These are phyloP conservation scores for Colletotrichum brevisporum DNA, from an alignment of 2,329 filamentous ascomycete genomes.

Conservation along the genomic window DNA sequence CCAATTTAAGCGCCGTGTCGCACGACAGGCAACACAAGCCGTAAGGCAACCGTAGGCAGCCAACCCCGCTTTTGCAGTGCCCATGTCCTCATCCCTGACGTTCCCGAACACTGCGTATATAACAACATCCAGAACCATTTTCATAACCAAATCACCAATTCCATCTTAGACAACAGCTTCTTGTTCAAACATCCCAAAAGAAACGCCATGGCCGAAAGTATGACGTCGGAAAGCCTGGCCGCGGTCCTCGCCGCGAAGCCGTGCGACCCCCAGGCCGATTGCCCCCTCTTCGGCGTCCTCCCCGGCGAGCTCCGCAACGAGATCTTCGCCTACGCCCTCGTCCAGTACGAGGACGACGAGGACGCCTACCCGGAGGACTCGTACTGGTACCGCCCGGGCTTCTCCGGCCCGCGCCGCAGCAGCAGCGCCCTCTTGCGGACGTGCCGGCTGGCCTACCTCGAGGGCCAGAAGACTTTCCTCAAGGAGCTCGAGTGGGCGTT, in stretches of 20 bases:
- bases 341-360: constrained; percentile 53
- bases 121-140: neutral
- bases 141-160: neutral
- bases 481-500: constrained; percentile 30
- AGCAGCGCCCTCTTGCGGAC: constrained; percentile 57
- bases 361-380: constrained; percentile 48
- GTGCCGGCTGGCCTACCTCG: constrained; percentile 49
- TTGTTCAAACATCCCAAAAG: neutral
- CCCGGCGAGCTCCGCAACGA: constrained; percentile 64
- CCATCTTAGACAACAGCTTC: no score
- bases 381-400: constrained; percentile 58
- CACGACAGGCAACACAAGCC: neutral
- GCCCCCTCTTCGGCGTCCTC: constrained; percentile 52
- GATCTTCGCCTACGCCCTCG: constrained; percentile 60
- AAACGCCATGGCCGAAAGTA: neutral
- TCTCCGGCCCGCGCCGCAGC: constrained; percentile 53
- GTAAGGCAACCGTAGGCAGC: constrained; percentile 20
- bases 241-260: neutral
- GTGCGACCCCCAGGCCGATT: constrained; percentile 1
- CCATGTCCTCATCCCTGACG: neutral
- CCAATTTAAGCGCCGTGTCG: neutral
- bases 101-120: neutral
- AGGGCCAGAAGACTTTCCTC: constrained; percentile 29
- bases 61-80: constrained; percentile 28
- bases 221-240: neutral